Evolutionary conservation across 257 asterid species (phyloP), one percentile per base, ranked within the genome.

Genomic region (Coffea canephora): DNA sequence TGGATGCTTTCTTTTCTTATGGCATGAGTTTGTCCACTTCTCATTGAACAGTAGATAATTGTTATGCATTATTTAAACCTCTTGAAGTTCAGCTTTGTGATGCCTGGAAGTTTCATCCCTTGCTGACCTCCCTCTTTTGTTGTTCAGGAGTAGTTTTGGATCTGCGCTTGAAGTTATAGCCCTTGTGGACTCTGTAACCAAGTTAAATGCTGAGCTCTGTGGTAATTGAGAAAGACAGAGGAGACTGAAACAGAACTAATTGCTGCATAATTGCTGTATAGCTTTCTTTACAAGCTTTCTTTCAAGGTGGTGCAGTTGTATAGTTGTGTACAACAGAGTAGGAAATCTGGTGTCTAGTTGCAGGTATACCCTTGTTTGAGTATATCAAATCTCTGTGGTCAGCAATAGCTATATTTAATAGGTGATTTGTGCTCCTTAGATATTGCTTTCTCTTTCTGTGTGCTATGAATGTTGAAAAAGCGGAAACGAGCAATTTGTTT

Each of bases 161-260:
- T 88, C 91, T 43, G 98, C 91, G 19, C 96, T 93, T 19, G 97
- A 93, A 75, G 71, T 95, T 55, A 91, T 95, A 79, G 96, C 98
- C 5, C 88, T 93, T 68, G 98, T 96, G 5, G 96, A 95, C 79
- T 80, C 98, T 27, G 94, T 95, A n/a, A 91, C 96, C 14, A 95
- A 95, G 89, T 80, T 93, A 80, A 90, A 77, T 76, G 94, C 98
- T 5, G 97, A 95, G 87, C 89, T 93, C 4, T 95, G 98, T 74
- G 97, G 96, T 45, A 82, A 86, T n/a, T n/a, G 89, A 89, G 98
- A 89, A 95, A 95, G 89, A 93, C 97, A 1, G 89, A 83, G 49
- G 98, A 95, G 82, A 91, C 89, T 34, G 84, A 83, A 85, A 91
- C 90, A 0, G 98, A 91, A 83, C 70, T 93, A 39, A 92, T 95